Conservation (phyloP, 148 eudicot species). For the Rhododendron simsii region DNA sequence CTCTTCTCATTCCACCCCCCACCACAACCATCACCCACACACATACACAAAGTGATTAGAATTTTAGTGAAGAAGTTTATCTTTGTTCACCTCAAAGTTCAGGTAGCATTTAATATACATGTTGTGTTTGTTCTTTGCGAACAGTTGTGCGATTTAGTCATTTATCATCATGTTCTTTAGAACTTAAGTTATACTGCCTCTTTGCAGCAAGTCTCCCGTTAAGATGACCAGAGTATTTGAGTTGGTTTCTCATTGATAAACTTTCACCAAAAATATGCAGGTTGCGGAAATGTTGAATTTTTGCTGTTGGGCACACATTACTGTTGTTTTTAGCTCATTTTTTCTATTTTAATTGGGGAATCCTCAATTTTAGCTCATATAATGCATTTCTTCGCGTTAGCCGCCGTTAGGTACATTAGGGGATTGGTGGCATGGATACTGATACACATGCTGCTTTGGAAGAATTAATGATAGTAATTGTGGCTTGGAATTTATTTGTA, state of each 20-base stretch:
- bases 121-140: background rate
- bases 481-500: background rate
- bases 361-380: background rate
- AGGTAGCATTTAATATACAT: background rate
- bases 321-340: background rate
- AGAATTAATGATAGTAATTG: background rate
- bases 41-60: background rate
- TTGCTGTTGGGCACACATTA: background rate
- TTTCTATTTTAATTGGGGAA: background rate
- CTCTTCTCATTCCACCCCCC: background rate
- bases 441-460: background rate
- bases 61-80: background rate
- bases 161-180: background rate
- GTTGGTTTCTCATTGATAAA: background rate
- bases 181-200: background rate
- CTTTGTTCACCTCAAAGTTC: background rate
- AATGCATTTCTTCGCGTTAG: background rate
- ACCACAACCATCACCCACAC: background rate
- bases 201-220: background rate
- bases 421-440: background rate
- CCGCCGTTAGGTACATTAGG: background rate
- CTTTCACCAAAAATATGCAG: conserved; percentile 3
- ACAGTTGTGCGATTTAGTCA: background rate
- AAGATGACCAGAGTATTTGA: background rate
- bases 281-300: background rate